Conservation (phyloP, 148 eudicot genomes). For the Heliosperma pusillum region DNA sequence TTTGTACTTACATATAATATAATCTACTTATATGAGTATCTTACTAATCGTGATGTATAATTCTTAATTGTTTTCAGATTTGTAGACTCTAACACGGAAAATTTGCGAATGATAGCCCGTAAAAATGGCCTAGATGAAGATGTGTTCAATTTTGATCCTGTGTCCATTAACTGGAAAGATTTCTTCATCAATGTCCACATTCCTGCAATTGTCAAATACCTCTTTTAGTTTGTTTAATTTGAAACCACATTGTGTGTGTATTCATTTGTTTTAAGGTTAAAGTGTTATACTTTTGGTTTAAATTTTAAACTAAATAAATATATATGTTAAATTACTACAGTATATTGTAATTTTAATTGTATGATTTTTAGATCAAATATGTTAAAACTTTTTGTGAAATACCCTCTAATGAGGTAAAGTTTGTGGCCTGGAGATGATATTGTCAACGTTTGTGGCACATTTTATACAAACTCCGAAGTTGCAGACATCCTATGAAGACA, state of each 20-base stretch:
- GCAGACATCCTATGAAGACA: neutral
- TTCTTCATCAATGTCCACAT: slow-evolving; percentile 27
- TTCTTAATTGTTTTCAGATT: slow-evolving; percentile 13
- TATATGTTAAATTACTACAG: too few relatives aligned
- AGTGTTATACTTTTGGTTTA: too few relatives aligned
- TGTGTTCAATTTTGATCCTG: slow-evolving; percentile 24
- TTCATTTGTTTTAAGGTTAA: too few relatives aligned
- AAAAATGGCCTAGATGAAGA: slow-evolving; percentile 24
- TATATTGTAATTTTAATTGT: too few relatives aligned
- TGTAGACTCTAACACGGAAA: slow-evolving; percentile 24
- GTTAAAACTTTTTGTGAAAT: too few relatives aligned
- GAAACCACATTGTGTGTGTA: too few relatives aligned
- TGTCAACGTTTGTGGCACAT: neutral
- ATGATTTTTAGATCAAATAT: too few relatives aligned
- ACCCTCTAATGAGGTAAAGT: too few relatives aligned
- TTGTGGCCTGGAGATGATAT: too few relatives aligned
- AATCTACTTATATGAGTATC: neutral
- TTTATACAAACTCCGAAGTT: neutral
- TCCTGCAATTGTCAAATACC: slow-evolving; percentile 24
- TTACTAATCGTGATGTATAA: too few relatives aligned
- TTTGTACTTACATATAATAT: too few relatives aligned
- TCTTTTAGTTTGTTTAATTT: slow-evolving; percentile 13
- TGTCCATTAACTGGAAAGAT: slow-evolving; percentile 30
- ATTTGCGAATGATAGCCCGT: slow-evolving; percentile 12
- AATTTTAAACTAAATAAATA: too few relatives aligned